A percentile compares a stretch with the other conserved stretches of the same genome.
Conservation (phyloP, 2,329 filamentous ascomycete species). For the Chaetomiaceae sp. region DNA sequence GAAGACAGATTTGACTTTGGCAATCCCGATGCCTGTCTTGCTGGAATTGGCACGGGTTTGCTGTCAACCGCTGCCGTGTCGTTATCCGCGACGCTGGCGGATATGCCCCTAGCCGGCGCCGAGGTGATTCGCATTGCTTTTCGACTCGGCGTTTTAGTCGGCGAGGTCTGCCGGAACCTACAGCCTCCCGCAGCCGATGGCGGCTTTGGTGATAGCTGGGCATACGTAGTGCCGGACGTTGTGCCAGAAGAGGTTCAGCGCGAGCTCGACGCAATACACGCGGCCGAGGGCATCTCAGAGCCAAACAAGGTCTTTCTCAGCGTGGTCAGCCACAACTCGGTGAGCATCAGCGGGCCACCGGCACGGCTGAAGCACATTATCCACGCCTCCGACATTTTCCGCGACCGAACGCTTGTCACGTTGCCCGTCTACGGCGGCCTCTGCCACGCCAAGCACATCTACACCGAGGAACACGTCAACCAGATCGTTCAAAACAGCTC, state of each 20-base stretch:
- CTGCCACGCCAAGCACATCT: slow-evolving; percentile 41
- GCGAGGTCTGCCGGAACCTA: slow-evolving; percentile 39
- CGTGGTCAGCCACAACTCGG: slow-evolving; percentile 30
- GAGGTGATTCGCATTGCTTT: slow-evolving; percentile 43
- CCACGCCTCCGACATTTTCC: slow-evolving; percentile 29
- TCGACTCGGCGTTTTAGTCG: slow-evolving; percentile 42
- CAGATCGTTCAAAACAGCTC: background rate
- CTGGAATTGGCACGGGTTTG: background rate
- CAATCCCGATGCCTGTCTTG: background rate
- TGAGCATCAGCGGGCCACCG: slow-evolving; percentile 39
- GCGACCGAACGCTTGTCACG: slow-evolving; percentile 29
- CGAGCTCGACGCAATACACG: background rate
- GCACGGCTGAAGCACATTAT: slow-evolving; percentile 32
- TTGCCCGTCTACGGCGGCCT: slow-evolving; percentile 37
- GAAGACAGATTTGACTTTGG: background rate
- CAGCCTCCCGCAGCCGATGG: slow-evolving; percentile 31
- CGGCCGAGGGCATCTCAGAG: slow-evolving; percentile 22
- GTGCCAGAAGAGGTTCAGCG: background rate
- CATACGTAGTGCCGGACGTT: background rate
- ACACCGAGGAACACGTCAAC: slow-evolving; percentile 22
- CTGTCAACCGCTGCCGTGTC: background rate
- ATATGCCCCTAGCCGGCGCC: slow-evolving; percentile 39
- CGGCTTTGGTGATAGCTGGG: slow-evolving; percentile 30
- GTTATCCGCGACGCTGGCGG: slow-evolving; percentile 35
- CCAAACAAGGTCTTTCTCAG: slow-evolving; percentile 40